These are phyloP conservation scores for Trifolium repens DNA, from an alignment of 306 rosid species.

Conservation along the genomic window DNA sequence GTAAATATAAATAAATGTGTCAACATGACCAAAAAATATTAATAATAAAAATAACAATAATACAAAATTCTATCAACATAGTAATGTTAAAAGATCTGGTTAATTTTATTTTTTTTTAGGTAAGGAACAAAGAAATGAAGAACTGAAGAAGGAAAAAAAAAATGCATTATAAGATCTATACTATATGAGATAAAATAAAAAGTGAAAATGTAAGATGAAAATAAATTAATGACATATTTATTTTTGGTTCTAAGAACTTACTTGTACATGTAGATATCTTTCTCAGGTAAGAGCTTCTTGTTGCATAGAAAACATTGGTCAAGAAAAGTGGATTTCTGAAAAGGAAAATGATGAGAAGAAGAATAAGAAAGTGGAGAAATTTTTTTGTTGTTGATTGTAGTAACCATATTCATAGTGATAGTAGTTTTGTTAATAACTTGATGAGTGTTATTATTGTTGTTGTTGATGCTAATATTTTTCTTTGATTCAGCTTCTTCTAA, in stretches of 20 bases:
- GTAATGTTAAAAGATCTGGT: slow-evolving; percentile 28
- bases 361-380: background rate
- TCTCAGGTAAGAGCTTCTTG: slow-evolving; percentile 71
- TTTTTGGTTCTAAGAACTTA: slow-evolving; percentile 42
- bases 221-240: background rate
- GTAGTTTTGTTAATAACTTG: slow-evolving; percentile 73
- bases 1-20: background rate
- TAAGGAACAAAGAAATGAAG: background rate
- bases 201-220: background rate
- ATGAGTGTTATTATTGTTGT: background rate
- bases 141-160: background rate
- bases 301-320: slow-evolving; percentile 78
- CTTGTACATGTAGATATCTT: slow-evolving; percentile 99
- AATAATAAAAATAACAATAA: background rate
- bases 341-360: background rate
- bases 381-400: slow-evolving; percentile 37
- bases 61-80: slow-evolving; percentile 6
- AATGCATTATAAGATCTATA: slow-evolving; percentile 29
- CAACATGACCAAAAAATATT: background rate
- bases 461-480: slow-evolving; percentile 24
- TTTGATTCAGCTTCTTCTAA: slow-evolving; percentile 55
- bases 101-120: background rate
- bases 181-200: background rate
- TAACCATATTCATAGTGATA: slow-evolving; percentile 45
- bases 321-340: slow-evolving; percentile 55